Conservation (phyloP, 2,329 filamentous ascomycete species). For the Botrytis byssoidea region DNA sequence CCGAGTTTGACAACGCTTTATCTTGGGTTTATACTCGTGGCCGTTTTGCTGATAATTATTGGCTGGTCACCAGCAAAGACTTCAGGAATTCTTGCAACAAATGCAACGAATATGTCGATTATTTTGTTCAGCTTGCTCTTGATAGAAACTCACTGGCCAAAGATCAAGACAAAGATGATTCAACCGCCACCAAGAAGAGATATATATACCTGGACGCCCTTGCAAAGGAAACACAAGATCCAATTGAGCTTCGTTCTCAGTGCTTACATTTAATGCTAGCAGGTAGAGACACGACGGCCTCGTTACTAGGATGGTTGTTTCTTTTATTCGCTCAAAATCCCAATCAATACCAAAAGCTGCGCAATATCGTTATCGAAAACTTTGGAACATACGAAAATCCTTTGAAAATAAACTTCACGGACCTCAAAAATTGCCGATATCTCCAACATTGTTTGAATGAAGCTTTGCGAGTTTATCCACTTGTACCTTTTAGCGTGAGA, state of each 20-base stretch:
- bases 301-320: conserved; percentile 40
- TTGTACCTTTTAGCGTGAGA: conserved; percentile 36
- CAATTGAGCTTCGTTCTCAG: conserved; percentile 47
- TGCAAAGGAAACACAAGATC: conserved; percentile 47
- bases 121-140: conserved; percentile 38
- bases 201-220: conserved; percentile 45
- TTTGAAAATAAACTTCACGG: conserved; percentile 48
- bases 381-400: conserved; percentile 41
- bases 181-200: conserved; percentile 46
- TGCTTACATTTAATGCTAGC: conserved; percentile 40
- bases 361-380: conserved; percentile 22
- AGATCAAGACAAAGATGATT: conserved; percentile 35
- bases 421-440: conserved; percentile 52
- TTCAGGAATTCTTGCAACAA: conserved; percentile 31
- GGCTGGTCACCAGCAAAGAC: conserved; percentile 37
- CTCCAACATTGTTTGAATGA: conserved; percentile 56
- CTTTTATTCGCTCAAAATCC: conserved; percentile 32
- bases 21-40: not conserved
- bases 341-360: conserved; percentile 37
- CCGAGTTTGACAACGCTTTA: conserved; percentile 3
- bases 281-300: conserved; percentile 45
- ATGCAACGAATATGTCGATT: conserved; percentile 47
- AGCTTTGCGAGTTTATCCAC: conserved; percentile 41
- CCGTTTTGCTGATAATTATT: conserved; percentile 24
- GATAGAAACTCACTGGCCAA: conserved; percentile 23